A percentile compares a stretch with the other conserved stretches of the same genome.
Conservation (phyloP, 1,139 yeast genomes). For the Debaryomyces udenii region DNA sequence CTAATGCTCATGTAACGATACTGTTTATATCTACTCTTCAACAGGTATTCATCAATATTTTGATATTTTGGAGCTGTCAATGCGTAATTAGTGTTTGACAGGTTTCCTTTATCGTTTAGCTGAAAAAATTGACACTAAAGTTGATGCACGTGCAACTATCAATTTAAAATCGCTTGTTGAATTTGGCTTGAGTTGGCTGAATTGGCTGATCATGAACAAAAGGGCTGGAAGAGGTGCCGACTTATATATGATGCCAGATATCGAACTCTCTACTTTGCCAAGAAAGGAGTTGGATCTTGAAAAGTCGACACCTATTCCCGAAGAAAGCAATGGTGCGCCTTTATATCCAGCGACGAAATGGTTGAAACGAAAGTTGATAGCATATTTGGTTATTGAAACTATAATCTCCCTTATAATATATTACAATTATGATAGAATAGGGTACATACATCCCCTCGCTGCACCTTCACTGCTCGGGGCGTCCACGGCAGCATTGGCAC, state of each 20-base stretch:
- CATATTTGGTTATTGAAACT: constrained; percentile 28
- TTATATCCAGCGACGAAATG: constrained; percentile 25
- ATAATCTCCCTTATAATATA: constrained; percentile 28
- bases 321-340: constrained; percentile 15
- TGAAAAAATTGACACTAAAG: no score
- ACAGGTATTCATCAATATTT: no score
- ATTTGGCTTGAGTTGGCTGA: no score
- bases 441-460: constrained; percentile 26
- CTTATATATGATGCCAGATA: constrained; percentile 7
- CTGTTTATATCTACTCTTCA: no score
- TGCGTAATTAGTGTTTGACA: no score
- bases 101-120: no score
- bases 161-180: no score
- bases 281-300: constrained; percentile 12
- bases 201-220: no score
- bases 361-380: constrained; percentile 17
- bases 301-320: constrained; percentile 11
- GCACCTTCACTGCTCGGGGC: constrained; percentile 51
- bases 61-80: no score
- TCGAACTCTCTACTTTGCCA: constrained; percentile 8
- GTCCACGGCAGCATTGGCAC: constrained; percentile 59
- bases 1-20: no score
- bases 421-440: constrained; percentile 29
- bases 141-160: no score
- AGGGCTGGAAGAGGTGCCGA: no score